Conservation (phyloP, 2,329 filamentous ascomycete species). For the Verticillium zaregamsianum region DNA sequence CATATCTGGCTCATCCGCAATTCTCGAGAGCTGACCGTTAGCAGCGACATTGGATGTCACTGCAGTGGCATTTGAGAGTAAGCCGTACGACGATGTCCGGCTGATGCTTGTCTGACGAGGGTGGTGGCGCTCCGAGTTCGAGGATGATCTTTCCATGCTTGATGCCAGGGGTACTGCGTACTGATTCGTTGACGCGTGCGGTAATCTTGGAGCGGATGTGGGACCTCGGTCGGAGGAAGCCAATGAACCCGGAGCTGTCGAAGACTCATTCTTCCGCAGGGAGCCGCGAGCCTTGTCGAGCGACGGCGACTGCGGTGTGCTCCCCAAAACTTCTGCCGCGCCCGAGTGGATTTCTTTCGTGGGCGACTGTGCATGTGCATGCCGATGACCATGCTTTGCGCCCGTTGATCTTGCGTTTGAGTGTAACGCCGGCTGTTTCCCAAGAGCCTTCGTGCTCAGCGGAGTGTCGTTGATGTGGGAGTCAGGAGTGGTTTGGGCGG, state of each 20-base stretch:
- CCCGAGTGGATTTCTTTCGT: background rate
- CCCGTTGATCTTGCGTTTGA: background rate
- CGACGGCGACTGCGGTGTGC: background rate
- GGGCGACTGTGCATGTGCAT: background rate
- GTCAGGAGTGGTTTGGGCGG: background rate
- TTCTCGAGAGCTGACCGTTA: slow-evolving; percentile 8
- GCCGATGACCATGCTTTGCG: background rate
- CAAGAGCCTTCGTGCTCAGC: slow-evolving; percentile 41
- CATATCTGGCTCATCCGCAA: slow-evolving; percentile 8
- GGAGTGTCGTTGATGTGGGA: slow-evolving; percentile 4
- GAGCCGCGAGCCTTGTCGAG: background rate
- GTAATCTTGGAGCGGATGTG: background rate
- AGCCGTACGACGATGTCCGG: slow-evolving; percentile 20
- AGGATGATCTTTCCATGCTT: slow-evolving; percentile 8
- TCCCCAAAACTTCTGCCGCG: background rate
- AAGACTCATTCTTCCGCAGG: background rate
- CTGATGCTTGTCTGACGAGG: slow-evolving; percentile 18
- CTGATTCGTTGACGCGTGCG: background rate
- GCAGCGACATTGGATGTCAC: slow-evolving; percentile 11
- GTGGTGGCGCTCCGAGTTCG: slow-evolving; percentile 8
- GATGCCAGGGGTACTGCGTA: background rate
- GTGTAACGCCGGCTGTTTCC: slow-evolving; percentile 37
- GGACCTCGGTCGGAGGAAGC: background rate
- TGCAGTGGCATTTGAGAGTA: slow-evolving; percentile 19
- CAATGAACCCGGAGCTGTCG: background rate